Percentiles rank a stretch among this genome's conserved stretches.
These are phyloP conservation scores for Sclerospora graminicola DNA, from an alignment of 352 stramenopile species.

Conservation along the genomic window DNA sequence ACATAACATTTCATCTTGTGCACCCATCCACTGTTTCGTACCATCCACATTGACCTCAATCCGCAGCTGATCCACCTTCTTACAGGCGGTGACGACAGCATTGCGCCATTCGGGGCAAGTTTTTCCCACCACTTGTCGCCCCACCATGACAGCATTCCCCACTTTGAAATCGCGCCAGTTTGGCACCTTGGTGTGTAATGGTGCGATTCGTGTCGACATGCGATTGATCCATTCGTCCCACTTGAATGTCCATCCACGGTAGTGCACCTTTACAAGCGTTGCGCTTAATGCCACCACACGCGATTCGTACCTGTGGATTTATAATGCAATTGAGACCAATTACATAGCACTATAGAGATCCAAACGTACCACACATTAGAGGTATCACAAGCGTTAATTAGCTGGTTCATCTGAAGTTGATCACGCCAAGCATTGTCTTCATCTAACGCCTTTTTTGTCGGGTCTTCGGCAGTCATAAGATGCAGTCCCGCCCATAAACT, in stretches of 20 bases:
- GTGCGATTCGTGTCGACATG: slow-evolving; percentile 86
- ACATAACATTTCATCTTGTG: too few species aligned
- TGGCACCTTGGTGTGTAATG: slow-evolving; percentile 80
- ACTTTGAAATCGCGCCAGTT: slow-evolving; percentile 59
- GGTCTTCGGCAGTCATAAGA: too few species aligned
- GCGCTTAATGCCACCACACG: slow-evolving; percentile 34
- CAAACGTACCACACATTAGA: too few species aligned
- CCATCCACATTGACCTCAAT: too few species aligned
- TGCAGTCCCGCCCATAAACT: too few species aligned
- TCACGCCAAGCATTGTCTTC: slow-evolving; percentile 43
- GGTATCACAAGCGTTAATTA: slow-evolving; percentile 61
- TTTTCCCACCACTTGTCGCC: slow-evolving; percentile 13
- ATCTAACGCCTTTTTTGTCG: too few species aligned
- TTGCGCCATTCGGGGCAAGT: slow-evolving; percentile 54
- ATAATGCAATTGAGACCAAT: not conserved
- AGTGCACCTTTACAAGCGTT: slow-evolving; percentile 87
- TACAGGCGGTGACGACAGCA: slow-evolving; percentile 23
- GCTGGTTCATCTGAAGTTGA: slow-evolving; percentile 34
- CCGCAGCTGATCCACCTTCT: slow-evolving; percentile 20
- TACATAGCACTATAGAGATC: too few species aligned
- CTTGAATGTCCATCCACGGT: slow-evolving; percentile 92
- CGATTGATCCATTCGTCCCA: slow-evolving; percentile 95
- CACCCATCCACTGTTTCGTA: too few species aligned
- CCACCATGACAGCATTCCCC: slow-evolving; percentile 42
- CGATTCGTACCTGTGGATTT: slow-evolving; percentile 36